Evolutionary conservation across 345 rosid species (phyloP).

Genomic region (Salix purpurea): DNA sequence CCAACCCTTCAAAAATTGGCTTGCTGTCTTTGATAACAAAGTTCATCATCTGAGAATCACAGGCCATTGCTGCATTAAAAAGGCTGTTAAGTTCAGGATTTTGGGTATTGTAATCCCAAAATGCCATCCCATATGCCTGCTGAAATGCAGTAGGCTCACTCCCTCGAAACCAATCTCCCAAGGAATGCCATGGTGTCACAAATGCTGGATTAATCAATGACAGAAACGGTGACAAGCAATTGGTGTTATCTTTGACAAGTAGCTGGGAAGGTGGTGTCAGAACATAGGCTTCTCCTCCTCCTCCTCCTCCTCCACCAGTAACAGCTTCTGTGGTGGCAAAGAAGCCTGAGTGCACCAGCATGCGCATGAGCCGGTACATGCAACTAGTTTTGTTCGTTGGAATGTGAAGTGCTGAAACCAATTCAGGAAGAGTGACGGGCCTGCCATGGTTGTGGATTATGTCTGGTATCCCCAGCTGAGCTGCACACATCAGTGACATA

Average conservation of each 20-base stretch:
- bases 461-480: conserved; percentile 44
- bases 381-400: conserved; percentile 23
- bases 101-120: conserved; percentile 11
- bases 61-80: conserved; percentile 23
- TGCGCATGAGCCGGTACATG: conserved; percentile 39
- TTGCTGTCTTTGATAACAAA: conserved; percentile 5
- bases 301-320: not conserved
- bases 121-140: conserved; percentile 10
- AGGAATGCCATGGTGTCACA: conserved; percentile 1
- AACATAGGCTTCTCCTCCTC: conserved; percentile 26
- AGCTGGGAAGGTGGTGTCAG: conserved; percentile 33
- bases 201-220: conserved; percentile 4
- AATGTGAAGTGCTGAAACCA: conserved; percentile 32
- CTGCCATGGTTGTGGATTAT: conserved; percentile 31
- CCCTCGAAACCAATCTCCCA: conserved; percentile 18
- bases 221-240: conserved; percentile 32
- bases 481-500: conserved; percentile 44
- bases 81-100: conserved; percentile 3
- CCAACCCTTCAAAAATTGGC: conserved; percentile 14
- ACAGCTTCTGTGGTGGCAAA: conserved; percentile 12
- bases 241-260: conserved; percentile 32
- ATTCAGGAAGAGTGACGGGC: conserved; percentile 38
- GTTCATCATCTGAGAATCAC: conserved; percentile 18
- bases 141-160: conserved; percentile 14
- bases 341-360: conserved; percentile 38